Percentiles rank a stretch among this genome's conserved stretches.
phyloP scores from a whole-genome alignment of 306 rosid species.

The Fagus sylvatica region DNA sequence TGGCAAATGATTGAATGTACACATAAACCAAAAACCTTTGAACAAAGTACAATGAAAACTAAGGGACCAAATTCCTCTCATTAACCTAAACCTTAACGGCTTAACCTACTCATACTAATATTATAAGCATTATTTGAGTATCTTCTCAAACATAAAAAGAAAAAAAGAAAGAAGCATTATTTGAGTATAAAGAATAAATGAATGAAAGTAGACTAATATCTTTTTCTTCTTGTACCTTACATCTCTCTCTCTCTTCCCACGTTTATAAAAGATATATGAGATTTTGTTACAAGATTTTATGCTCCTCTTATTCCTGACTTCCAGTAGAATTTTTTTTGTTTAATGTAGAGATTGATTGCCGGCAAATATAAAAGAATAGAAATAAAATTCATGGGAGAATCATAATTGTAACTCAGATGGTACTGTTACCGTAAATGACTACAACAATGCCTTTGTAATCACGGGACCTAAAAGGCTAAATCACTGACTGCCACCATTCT shows the following conservation, averaged over 20 bases:
- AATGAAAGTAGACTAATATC: neutral
- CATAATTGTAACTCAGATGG: no score
- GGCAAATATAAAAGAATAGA: neutral
- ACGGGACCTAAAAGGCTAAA: slow-evolving; percentile 23
- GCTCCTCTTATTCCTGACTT: neutral
- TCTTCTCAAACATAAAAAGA: neutral
- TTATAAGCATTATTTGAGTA: neutral
- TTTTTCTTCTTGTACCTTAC: neutral
- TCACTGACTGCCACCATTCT: slow-evolving; percentile 1
- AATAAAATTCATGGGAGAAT: no score
- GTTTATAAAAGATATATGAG: neutral
- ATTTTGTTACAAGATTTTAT: neutral
- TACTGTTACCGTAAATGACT: neutral
- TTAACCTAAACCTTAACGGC: neutral
- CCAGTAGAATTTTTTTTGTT: no score
- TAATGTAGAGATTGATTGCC: neutral
- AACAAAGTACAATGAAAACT: neutral
- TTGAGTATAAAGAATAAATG: neutral
- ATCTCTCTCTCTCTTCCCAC: neutral
- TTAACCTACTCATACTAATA: neutral
- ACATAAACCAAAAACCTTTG: neutral
- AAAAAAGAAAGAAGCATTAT: neutral
- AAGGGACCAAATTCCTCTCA: neutral
- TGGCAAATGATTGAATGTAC: neutral
- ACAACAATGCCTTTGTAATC: slow-evolving; percentile 10